Percentiles rank a stretch among this genome's conserved stretches.
Evolutionary conservation across 768 basidiomycete species (phyloP).

Genomic region (Tulasnella sp.): DNA sequence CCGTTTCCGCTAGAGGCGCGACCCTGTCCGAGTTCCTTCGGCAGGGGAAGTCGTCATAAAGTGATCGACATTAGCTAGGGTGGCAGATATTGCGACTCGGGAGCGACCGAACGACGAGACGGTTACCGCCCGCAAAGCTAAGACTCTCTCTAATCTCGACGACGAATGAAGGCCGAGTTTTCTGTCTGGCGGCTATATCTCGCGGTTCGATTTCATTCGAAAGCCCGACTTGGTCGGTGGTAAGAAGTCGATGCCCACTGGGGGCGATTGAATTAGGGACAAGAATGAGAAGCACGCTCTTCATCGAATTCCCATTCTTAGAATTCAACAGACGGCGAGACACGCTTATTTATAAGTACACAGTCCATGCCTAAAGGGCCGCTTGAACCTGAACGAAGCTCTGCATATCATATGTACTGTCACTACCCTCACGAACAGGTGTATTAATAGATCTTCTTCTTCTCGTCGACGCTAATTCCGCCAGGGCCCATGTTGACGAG

Average conservation of each 20-base stretch:
- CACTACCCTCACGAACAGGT: neutral
- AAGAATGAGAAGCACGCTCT: neutral
- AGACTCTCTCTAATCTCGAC: neutral
- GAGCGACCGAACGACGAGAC: neutral
- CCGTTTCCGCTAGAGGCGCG: neutral
- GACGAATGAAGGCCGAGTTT: neutral
- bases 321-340: neutral
- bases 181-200: neutral
- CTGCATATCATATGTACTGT: neutral
- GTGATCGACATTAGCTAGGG: neutral
- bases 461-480: constrained; percentile 95
- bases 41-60: neutral
- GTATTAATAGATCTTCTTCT: constrained; percentile 83
- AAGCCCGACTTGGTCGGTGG: neutral
- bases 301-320: neutral
- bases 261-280: neutral
- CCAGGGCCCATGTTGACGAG: constrained; percentile 99
- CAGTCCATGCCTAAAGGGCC: neutral
- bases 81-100: neutral
- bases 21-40: neutral
- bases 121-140: neutral
- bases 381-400: neutral
- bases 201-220: neutral
- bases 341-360: neutral
- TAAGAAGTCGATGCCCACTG: neutral